phyloP scores from a whole-genome alignment of 2,329 filamentous ascomycete genomes.

The Penicillium sp. region DNA sequence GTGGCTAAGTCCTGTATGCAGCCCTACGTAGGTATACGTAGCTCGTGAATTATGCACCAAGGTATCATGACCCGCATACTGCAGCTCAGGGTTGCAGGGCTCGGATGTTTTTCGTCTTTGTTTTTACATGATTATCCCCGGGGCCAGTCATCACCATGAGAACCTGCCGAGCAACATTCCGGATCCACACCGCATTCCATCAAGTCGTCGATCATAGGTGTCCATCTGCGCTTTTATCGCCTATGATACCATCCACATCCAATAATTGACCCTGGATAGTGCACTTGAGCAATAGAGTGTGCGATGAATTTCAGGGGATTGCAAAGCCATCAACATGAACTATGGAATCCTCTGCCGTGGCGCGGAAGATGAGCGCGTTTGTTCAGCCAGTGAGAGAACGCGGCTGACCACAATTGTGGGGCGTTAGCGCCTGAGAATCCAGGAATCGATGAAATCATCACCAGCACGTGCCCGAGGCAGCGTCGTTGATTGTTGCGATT shows the following conservation, averaged over 20 bases:
- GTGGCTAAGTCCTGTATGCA: not conserved
- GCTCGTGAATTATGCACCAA: not conserved
- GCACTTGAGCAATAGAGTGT: not conserved
- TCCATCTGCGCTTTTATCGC: not conserved
- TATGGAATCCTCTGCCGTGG: not conserved
- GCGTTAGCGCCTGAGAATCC: conserved; percentile 3
- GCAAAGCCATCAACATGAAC: not conserved
- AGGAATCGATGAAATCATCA: conserved; percentile 17
- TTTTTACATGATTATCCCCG: conserved; percentile 1
- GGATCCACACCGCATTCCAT: conserved; percentile 14
- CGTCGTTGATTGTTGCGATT: conserved; percentile 10
- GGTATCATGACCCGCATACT: not conserved
- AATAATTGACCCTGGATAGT: not conserved
- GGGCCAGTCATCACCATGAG: conserved; percentile 20
- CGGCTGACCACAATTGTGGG: not conserved
- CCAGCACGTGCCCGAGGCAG: conserved; percentile 21
- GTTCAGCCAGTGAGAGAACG: not conserved
- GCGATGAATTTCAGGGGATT: not conserved
- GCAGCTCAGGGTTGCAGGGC: not conserved
- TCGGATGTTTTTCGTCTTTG: not conserved
- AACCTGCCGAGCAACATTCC: conserved; percentile 23
- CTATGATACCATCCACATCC: not conserved
- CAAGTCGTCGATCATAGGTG: conserved; percentile 9
- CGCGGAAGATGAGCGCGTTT: not conserved
- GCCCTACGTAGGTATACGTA: not conserved